Percentiles rank a stretch among this genome's conserved stretches.
phyloP scores from a whole-genome alignment of 2,329 filamentous ascomycete genomes.

The Fusarium sp. region DNA sequence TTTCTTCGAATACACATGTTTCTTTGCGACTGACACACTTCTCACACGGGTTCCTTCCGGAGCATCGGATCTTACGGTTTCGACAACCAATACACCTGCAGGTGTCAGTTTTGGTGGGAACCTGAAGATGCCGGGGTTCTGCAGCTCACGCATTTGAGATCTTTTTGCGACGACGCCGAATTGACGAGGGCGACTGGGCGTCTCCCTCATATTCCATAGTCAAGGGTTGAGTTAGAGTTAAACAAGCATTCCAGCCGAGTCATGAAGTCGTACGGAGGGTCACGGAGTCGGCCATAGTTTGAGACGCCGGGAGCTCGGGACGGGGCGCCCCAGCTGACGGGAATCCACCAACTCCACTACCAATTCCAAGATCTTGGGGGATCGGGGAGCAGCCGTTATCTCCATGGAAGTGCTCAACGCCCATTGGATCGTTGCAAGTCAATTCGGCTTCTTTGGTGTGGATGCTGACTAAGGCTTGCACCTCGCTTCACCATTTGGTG shows the following conservation, averaged over 20 bases:
- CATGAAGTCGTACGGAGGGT: not conserved
- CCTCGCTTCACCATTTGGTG: not conserved
- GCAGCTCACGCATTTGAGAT: constrained; percentile 20
- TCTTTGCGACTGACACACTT: constrained; percentile 30
- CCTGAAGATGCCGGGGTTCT: too few relatives aligned
- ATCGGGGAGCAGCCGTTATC: not conserved
- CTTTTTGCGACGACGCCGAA: constrained; percentile 18
- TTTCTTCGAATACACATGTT: constrained; percentile 30
- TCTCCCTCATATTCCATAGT: constrained; percentile 7
- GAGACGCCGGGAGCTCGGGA: not conserved
- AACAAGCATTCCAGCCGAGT: not conserved
- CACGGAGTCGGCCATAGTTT: not conserved
- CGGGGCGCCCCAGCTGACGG: not conserved
- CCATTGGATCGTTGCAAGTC: not conserved
- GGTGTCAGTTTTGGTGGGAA: not conserved
- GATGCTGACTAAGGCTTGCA: not conserved
- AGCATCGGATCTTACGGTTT: constrained; percentile 34
- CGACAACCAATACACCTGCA: constrained; percentile 32
- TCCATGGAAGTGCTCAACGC: not conserved
- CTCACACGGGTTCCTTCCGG: constrained; percentile 30
- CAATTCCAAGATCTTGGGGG: not conserved
- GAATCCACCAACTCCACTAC: not conserved
- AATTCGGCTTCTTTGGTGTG: not conserved
- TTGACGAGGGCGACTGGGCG: not conserved
- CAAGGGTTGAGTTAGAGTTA: not conserved